phyloP scores from a whole-genome alignment of 192 early-diverging fungal species.

The Mortierella claussenii region DNA sequence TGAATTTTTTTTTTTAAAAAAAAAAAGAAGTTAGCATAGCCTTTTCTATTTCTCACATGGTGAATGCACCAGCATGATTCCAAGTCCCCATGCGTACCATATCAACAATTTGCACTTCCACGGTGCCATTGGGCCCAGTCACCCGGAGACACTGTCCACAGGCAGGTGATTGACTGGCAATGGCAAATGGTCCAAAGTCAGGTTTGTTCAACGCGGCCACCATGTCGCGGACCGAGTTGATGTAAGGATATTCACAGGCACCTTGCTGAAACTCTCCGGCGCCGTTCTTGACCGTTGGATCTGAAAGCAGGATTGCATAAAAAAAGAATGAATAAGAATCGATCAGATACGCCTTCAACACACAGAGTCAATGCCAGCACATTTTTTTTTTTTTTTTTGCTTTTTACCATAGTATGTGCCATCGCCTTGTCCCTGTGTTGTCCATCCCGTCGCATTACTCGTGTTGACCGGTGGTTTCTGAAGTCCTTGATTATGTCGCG shows the following conservation, averaged over 20 bases:
- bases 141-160: constrained; percentile 64
- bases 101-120: constrained; percentile 62
- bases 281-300: constrained; percentile 12
- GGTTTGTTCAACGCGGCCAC: constrained; percentile 54
- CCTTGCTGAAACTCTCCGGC: constrained; percentile 19
- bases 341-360: not conserved
- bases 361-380: not conserved
- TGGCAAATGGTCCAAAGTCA: constrained; percentile 59
- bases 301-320: constrained; percentile 21
- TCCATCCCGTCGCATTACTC: constrained; percentile 31
- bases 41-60: not conserved
- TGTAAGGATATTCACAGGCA: constrained; percentile 34
- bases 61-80: not conserved
- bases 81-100: constrained; percentile 50
- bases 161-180: constrained; percentile 56
- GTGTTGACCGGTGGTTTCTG: constrained; percentile 28
- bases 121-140: constrained; percentile 60
- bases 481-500: constrained; percentile 20
- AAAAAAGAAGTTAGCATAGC: not conserved
- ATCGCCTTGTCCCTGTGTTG: constrained; percentile 50
- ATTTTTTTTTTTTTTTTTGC: not conserved
- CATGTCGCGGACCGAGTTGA: constrained; percentile 27
- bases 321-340: constrained; percentile 25
- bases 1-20: constrained; percentile 8
- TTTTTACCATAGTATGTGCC: constrained; percentile 61